These are phyloP conservation scores for Globisporangium nunn DNA, from an alignment of 352 stramenopile genomes.

Conservation along the genomic window DNA sequence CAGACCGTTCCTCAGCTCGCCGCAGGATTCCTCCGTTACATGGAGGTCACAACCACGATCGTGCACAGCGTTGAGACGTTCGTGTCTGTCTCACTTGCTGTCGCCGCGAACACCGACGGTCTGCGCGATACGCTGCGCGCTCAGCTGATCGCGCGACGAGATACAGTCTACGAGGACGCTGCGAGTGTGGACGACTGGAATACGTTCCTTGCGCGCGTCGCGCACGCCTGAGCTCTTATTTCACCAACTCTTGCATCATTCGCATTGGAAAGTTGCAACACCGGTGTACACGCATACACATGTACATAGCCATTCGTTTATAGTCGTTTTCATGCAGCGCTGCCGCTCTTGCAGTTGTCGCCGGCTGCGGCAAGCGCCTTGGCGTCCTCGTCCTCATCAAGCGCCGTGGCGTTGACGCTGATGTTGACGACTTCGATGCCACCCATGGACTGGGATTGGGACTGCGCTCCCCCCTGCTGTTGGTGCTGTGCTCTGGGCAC, in stretches of 20 bases:
- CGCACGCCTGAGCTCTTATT: not conserved
- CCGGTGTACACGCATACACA: not conserved
- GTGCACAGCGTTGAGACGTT: constrained; percentile 30
- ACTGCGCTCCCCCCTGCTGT: not conserved
- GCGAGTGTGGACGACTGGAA: constrained; percentile 26
- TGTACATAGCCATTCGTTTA: not conserved
- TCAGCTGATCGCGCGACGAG: constrained; percentile 7
- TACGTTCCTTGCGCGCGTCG: constrained; percentile 20
- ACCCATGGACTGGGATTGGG: not conserved
- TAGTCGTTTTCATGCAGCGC: not conserved
- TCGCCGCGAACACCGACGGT: constrained; percentile 19
- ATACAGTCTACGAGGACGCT: constrained; percentile 19
- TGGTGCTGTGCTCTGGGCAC: not conserved
- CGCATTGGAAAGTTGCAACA: too few species aligned
- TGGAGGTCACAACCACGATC: constrained; percentile 43
- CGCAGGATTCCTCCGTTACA: constrained; percentile 50
- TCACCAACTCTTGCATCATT: too few species aligned
- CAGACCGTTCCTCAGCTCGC: constrained; percentile 53
- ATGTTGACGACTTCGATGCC: constrained; percentile 7
- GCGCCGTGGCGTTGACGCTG: constrained; percentile 1
- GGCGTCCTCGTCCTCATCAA: constrained; percentile 3
- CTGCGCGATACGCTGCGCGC: constrained; percentile 5
- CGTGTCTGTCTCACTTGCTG: constrained; percentile 22
- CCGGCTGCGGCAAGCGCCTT: not conserved
- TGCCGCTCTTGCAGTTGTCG: constrained; percentile 3